Base-by-base conservation (phyloP, 441 rosid genomes). In the Pelargonium australe region DNA sequence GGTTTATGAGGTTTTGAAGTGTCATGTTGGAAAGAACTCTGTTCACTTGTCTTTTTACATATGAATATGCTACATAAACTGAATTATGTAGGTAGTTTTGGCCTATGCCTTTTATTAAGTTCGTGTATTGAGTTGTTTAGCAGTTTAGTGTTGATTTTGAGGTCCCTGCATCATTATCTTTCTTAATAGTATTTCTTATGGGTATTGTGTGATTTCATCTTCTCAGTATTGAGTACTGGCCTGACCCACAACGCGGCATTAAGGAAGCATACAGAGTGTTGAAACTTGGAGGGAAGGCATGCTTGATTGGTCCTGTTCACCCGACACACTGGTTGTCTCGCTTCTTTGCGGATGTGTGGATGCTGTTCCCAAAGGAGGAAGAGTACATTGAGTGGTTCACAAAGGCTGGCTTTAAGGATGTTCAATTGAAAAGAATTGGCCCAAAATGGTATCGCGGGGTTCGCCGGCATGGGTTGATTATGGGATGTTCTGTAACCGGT, bases 391-490 rank as follows among this genome's bases (percentile, higher is more conserved):
- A 94, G 62, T 94, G 98, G 98, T 94, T 94, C 70, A 64, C 72
- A 65, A 91, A 87, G 63, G 98, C 96, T 47, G 97, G 96, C 63
- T 94, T 94, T 79, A 86, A 82, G 80, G 90, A 94, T 82, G 87
- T 91, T 65, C 87, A 91, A 76, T 84, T 91, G 63, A 88, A 94
- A 78, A 84, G 97, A 77, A 94, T 94, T 77, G 97, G 98, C 68
- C 98, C 98, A 76, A 91, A 94, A 78, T 94, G 97, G 98, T 94
- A 94, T 72, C 95, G 96, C 9, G 95, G 98, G 20, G 98, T 91
- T 79, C 96, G 94, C 69, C 82, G 95, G 68, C 90, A 94, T 73
- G 97, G 98, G 1, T 82, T 94, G 71, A 94, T 91, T 84, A 91
- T 94, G 93, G 96, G 98, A 45, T 94, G 98, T 77, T 91, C 96